Evolutionary conservation across 2,329 filamentous ascomycete species (phyloP), one percentile per base, ranked within the genome.

Genomic region (Emergomyces africanus): DNA sequence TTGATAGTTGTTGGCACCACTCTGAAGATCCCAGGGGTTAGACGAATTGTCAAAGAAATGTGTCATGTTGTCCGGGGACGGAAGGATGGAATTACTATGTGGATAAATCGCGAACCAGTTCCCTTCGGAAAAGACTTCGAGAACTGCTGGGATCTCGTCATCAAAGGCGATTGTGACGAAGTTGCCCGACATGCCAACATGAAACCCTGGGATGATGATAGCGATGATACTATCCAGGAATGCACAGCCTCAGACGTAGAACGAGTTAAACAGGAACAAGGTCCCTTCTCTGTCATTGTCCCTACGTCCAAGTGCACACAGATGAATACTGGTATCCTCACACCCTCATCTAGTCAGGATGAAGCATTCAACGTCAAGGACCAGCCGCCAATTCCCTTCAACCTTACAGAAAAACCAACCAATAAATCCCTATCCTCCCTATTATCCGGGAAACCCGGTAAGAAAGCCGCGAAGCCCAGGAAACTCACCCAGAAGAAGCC

Each of bases 1-100:
- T 82, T 99, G 30, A 85, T 99, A 65, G 94, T 99, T 33, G 94
- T 96, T 9, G 94, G 94, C 57, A 99, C 94, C 1, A 96, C 89
- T 60, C 77, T 99, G 66, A 97, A 97, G 71, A 91, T 99, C 55
- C 92, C 92, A 0, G 94, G 94, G 9, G 90, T 96, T 49, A 85
- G 89, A 62, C 83, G 91, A 58, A 87, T 99, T 60, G 90, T 92
- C 60, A 88, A 88, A 70, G 91, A 96, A 72, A 84, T 97, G 81
- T 96, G 90, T 71, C 84, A 86, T 55, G 86, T 90, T 37, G 89
- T 95, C n/a, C 83, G 91, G 62, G 84, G 90, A 58, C 70, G 72
- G 37, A 84, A 83, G 64, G 88, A 95, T 65, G 91, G 92, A 0
- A 83, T 96, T 60, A 90, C 91, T 0, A 86, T 95, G 55, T 99